Evolutionary conservation across 176 grass and related monocot genomes (phyloP).

Genomic region (Cenchrus americanus): DNA sequence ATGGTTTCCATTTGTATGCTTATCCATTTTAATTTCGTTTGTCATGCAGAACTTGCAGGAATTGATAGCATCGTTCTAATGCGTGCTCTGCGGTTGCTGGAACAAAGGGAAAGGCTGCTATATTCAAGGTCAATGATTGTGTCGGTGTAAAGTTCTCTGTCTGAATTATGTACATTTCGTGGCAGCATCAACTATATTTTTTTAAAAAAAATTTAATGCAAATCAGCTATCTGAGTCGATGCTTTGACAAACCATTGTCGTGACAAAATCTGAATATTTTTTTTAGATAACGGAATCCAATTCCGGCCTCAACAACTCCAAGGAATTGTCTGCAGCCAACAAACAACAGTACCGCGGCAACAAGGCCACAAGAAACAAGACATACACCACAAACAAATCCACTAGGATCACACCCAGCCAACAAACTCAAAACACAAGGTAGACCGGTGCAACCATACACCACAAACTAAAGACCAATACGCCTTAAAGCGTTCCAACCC

Average conservation of each 20-base stretch:
- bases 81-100: constrained; percentile 10
- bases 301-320: no score
- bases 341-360: no score
- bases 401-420: no score
- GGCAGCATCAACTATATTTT: neutral
- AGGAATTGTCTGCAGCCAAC: no score
- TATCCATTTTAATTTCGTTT: neutral
- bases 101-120: neutral
- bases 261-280: neutral
- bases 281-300: no score
- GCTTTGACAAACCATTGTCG: neutral
- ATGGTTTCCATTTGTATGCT: neutral
- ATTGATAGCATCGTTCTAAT: constrained; percentile 6
- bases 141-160: constrained; percentile 3
- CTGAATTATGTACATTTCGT: neutral
- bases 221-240: neutral
- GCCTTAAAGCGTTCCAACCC: no score
- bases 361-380: no score
- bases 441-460: no score
- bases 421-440: no score
- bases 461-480: no score
- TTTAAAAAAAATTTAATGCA: no score
- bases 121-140: constrained; percentile 15
- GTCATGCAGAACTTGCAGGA: constrained; percentile 1
- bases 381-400: no score